phyloP scores from a whole-genome alignment of 768 basidiomycete genomes.

The Kwoniella sp. region DNA sequence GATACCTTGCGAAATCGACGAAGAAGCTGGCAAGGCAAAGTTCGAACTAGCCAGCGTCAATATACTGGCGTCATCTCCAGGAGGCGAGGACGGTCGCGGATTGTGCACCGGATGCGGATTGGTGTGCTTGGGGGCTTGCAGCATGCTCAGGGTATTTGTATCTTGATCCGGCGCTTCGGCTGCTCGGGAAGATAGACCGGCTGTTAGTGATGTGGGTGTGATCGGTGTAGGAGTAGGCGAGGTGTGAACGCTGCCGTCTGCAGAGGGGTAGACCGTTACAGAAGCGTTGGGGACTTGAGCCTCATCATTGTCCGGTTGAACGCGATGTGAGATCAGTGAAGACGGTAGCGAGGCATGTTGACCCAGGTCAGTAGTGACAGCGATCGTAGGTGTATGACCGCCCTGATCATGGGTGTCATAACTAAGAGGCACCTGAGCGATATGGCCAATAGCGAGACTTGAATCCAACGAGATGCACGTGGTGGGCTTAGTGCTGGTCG shows the following conservation, averaged over 20 bases:
- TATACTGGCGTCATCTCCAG: constrained; percentile 84
- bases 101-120: constrained; percentile 93
- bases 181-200: constrained; percentile 37
- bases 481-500: constrained; percentile 79
- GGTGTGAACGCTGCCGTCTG: background rate
- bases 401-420: too few species aligned
- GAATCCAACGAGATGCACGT: constrained; percentile 87
- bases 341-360: too few species aligned
- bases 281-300: too few species aligned
- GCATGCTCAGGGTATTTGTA: background rate
- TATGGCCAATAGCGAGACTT: constrained; percentile 75
- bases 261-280: too few species aligned
- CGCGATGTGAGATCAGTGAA: too few species aligned
- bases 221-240: constrained; percentile 1
- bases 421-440: constrained; percentile 70
- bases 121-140: constrained; percentile 81
- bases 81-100: constrained; percentile 84
- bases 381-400: too few species aligned
- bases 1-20: background rate
- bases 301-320: too few species aligned
- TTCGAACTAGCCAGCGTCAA: constrained; percentile 91
- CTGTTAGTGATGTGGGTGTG: background rate
- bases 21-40: constrained; percentile 56
- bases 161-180: constrained; percentile 10
- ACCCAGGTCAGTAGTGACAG: too few species aligned